phyloP scores from a whole-genome alignment of 768 basidiomycete genomes.

The Pisolithus tinctorius region DNA sequence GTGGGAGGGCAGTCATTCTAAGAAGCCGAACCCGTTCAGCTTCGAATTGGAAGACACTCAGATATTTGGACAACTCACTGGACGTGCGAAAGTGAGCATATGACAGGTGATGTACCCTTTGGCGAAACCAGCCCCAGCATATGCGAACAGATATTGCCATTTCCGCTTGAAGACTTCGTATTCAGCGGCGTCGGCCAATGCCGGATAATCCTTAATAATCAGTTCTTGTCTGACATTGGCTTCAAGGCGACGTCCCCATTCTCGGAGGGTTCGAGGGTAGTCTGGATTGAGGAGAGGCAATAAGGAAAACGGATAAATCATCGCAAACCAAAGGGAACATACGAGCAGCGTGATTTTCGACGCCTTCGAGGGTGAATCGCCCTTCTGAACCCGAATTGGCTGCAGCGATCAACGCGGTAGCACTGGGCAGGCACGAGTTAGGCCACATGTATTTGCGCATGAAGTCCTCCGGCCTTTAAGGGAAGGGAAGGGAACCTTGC shows the following conservation, averaged over 20 bases:
- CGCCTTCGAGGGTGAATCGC: conserved; percentile 74
- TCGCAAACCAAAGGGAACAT: conserved; percentile 17
- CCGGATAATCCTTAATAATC: conserved; percentile 54
- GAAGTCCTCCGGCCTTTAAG: conserved; percentile 64
- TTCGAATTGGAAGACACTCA: conserved; percentile 1
- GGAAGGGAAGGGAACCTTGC: background rate
- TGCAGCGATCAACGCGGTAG: conserved; percentile 71
- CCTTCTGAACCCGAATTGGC: conserved; percentile 65
- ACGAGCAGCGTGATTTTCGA: conserved; percentile 83
- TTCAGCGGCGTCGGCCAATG: conserved; percentile 45
- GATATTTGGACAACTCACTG: conserved; percentile 34
- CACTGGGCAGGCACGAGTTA: conserved; percentile 81
- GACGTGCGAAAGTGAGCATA: conserved; percentile 69
- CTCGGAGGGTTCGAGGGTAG: conserved; percentile 84
- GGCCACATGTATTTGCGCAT: conserved; percentile 90
- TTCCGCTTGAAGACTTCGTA: conserved; percentile 72
- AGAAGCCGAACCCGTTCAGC: background rate
- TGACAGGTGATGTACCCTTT: conserved; percentile 80
- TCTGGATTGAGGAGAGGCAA: conserved; percentile 10
- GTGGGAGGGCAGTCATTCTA: conserved; percentile 45
- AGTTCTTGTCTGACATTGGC: conserved; percentile 53
- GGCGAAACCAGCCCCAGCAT: conserved; percentile 73
- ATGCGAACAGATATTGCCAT: conserved; percentile 81
- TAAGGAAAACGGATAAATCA: background rate
- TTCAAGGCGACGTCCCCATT: conserved; percentile 79